phyloP scores from a whole-genome alignment of 1,284 basidiomycete species.

The Amylostereum areolatum region DNA sequence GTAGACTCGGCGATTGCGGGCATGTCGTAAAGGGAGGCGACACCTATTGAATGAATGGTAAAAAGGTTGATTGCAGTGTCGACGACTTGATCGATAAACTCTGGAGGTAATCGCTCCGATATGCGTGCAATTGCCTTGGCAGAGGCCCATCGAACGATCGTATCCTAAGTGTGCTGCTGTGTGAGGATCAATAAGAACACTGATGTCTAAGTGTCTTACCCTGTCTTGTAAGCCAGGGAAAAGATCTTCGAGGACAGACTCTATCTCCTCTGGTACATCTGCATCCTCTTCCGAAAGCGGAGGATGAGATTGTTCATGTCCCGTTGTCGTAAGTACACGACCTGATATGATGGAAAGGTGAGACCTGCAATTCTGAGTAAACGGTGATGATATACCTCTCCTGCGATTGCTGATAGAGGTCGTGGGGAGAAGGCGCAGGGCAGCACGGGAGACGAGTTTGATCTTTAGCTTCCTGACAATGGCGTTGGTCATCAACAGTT shows the following conservation, averaged over 20 bases:
- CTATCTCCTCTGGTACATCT: slow-evolving; percentile 79
- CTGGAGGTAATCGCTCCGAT: slow-evolving; percentile 71
- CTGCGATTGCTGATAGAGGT: slow-evolving; percentile 27
- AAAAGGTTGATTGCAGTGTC: slow-evolving; percentile 71
- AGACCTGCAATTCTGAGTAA: neutral
- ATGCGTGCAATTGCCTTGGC: slow-evolving; percentile 92
- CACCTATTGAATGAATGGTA: slow-evolving; percentile 58
- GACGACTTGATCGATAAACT: slow-evolving; percentile 76
- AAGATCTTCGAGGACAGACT: slow-evolving; percentile 69
- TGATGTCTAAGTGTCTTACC: slow-evolving; percentile 33
- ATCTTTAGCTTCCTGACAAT: slow-evolving; percentile 60
- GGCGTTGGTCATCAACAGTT: slow-evolving; percentile 46
- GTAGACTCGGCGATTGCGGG: slow-evolving; percentile 76
- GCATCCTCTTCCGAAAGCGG: slow-evolving; percentile 38
- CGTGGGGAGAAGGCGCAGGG: slow-evolving; percentile 57
- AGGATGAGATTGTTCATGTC: neutral
- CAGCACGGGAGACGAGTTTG: slow-evolving; percentile 62
- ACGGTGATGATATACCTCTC: slow-evolving; percentile 29
- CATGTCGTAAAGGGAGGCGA: slow-evolving; percentile 62
- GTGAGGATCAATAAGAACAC: slow-evolving; percentile 1
- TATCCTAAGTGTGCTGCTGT: slow-evolving; percentile 68
- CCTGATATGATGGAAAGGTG: neutral
- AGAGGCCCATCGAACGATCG: slow-evolving; percentile 90
- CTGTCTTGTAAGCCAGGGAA: slow-evolving; percentile 80
- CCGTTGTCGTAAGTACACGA: neutral